Base-by-base conservation (phyloP, 495 filamentous ascomycete genomes). In the Tetracladium marchalianum region DNA sequence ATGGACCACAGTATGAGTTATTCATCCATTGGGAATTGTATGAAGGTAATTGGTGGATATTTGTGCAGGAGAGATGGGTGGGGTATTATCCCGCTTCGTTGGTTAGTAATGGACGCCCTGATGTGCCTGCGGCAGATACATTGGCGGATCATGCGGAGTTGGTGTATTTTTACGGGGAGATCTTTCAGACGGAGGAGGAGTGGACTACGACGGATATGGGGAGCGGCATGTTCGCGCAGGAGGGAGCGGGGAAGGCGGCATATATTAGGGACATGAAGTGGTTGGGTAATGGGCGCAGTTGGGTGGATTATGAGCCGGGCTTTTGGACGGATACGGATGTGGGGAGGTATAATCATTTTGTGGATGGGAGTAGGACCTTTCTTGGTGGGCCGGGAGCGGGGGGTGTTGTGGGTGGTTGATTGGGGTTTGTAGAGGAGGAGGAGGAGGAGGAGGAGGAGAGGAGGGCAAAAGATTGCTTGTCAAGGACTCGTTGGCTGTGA, bases 201-300 rank as follows among this genome's bases (percentile, higher is more conserved):
- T 10, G 58, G 31, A 58, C 59, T 18, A 60, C 51, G 7, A 60
- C 57, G 31, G 59, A 60, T 34, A 62, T 62, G 57, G 59, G 59
- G 34, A 62, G 59, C 44, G 59, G 57, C 11, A 35, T 55, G 39
- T 60, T 52, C 35, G 54, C 49, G 1, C 10, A 31, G 13, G 43
- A 15, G 4, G 57, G 57, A 13, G 52, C 13, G 27, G 49, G 52
- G 31, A 41, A 55, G 33, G 43, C 54, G 1, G 59, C 44, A 0
- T 62, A 60, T 43, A 58, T 62, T 38, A 44, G 42, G 44, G 56
- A 57, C n/a, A 62, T 62, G 48, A 1, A 11, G 11, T 53, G 51
- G 35, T 17, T 18, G 10, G 1, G 22, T 35, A 3, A 45, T 31
- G 18, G 31, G 2, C n/a, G n/a, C n/a, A n/a, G n/a, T 43, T 31